These are phyloP conservation scores for Gastrolobium bilobum DNA, from an alignment of 306 rosid genomes.

Conservation along the genomic window DNA sequence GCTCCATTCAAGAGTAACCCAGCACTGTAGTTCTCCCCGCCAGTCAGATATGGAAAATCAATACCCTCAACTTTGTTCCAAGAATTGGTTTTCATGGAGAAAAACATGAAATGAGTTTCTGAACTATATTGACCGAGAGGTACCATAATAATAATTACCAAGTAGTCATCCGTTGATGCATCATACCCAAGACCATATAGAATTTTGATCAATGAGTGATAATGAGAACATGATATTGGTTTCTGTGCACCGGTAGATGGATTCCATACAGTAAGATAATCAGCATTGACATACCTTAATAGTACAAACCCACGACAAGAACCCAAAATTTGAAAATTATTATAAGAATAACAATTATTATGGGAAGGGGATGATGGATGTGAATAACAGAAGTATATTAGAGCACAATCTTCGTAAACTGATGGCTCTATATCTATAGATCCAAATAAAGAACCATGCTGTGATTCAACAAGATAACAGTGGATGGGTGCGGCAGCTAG, in stretches of 20 bases:
- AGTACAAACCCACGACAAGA: no score
- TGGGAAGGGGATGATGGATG: no score
- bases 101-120: background rate
- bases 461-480: background rate
- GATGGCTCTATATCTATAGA: no score
- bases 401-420: no score
- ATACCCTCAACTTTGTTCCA: background rate
- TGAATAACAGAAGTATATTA: no score
- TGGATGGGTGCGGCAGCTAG: background rate
- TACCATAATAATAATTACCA: background rate
- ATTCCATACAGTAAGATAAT: background rate
- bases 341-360: no score
- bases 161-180: background rate
- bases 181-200: conserved; percentile 13
- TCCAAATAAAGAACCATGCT: no score
- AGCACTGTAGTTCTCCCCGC: no score
- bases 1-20: background rate
- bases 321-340: background rate
- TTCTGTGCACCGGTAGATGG: conserved; percentile 12
- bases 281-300: no score
- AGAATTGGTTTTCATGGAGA: conserved; percentile 29
- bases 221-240: background rate
- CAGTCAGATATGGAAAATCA: background rate
- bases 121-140: no score
- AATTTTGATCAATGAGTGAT: background rate